Percentiles rank a stretch among this genome's conserved stretches.
Evolutionary conservation across 345 rosid species (phyloP).

Genomic region (Euphorbia lathyris): DNA sequence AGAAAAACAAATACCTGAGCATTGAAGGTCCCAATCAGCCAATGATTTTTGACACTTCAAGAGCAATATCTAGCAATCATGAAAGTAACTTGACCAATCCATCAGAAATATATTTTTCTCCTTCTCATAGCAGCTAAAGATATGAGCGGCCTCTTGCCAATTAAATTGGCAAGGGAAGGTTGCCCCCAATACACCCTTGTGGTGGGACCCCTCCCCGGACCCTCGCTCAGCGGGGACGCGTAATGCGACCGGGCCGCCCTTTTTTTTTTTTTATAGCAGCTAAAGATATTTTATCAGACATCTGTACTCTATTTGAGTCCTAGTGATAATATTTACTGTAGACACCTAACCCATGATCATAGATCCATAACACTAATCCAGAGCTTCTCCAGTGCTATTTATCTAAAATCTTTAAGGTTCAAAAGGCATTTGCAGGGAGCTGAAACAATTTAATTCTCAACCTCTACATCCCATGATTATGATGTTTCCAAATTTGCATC

Average conservation of each 20-base stretch:
- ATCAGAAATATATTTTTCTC: neutral
- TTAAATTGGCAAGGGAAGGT: too few species aligned
- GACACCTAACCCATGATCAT: neutral
- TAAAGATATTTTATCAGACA: neutral
- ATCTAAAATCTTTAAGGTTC: neutral
- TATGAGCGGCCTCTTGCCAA: too few species aligned
- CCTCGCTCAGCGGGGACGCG: too few species aligned
- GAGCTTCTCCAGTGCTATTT: neutral
- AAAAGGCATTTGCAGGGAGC: neutral
- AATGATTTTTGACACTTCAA: neutral
- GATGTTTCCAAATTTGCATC: neutral
- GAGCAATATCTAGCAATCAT: neutral
- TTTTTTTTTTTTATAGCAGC: too few species aligned
- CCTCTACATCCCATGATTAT: neutral
- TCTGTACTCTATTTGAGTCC: neutral
- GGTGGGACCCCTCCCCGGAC: too few species aligned
- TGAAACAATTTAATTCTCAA: neutral
- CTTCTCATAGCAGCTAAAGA: too few species aligned
- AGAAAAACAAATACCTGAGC: neutral
- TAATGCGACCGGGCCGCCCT: too few species aligned
- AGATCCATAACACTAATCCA: neutral
- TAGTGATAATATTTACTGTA: neutral
- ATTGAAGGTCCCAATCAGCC: neutral
- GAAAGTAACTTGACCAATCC: neutral
- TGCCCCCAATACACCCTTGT: too few species aligned